phyloP scores from a whole-genome alignment of 345 rosid genomes.

The Noccaea caerulescens region DNA sequence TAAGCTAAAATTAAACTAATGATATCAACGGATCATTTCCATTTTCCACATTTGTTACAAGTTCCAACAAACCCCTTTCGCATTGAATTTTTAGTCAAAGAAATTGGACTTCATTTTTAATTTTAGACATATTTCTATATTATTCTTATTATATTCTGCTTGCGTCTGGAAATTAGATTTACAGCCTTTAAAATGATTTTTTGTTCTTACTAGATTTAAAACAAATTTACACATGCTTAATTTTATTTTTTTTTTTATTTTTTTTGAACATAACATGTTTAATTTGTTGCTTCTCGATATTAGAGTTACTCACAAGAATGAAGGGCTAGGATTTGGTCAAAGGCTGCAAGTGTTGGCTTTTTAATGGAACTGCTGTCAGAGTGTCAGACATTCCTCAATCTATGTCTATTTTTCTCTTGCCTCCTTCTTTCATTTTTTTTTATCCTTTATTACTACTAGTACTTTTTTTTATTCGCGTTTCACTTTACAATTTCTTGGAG shows the following conservation, averaged over 20 bases:
- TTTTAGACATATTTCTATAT: background rate
- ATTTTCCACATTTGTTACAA: too few species aligned
- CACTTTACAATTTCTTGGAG: constrained; percentile 29
- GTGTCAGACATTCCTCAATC: constrained; percentile 40
- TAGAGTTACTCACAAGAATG: constrained; percentile 26
- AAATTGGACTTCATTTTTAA: background rate
- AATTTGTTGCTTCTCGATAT: constrained; percentile 29
- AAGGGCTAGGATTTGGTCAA: constrained; percentile 42
- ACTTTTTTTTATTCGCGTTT: constrained; percentile 8
- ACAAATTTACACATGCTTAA: background rate
- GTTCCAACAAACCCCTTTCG: background rate
- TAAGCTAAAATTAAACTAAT: too few species aligned
- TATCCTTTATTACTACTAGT: constrained; percentile 10
- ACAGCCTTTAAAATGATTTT: background rate
- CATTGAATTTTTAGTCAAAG: constrained; percentile 14
- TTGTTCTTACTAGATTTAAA: background rate
- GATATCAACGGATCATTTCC: too few species aligned
- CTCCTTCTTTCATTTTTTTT: background rate
- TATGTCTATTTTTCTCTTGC: background rate
- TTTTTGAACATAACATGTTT: too few species aligned
- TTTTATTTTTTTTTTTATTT: too few species aligned
- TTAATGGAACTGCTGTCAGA: constrained; percentile 28
- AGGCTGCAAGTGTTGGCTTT: constrained; percentile 34
- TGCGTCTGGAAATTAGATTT: constrained; percentile 1
- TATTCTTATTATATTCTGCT: background rate